These are phyloP conservation scores for Rosa rugosa DNA, from an alignment of 306 rosid genomes.

Conservation along the genomic window DNA sequence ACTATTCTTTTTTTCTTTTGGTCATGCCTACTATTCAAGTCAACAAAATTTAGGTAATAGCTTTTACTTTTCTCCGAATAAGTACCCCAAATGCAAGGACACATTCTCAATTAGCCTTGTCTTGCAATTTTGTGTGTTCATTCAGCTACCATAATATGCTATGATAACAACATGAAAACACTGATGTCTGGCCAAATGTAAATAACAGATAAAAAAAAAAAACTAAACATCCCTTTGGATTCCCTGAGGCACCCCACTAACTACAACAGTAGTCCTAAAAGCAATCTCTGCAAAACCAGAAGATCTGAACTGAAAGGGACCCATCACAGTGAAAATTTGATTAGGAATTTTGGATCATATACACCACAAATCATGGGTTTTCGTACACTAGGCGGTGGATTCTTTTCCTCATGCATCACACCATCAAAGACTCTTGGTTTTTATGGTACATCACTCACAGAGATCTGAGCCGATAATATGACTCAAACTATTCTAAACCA, in stretches of 20 bases:
- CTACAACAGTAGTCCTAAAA: conserved; percentile 21
- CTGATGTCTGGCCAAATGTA: not conserved
- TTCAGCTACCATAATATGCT: not conserved
- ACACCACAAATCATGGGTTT: conserved; percentile 29
- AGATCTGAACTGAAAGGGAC: conserved; percentile 17
- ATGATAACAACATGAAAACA: not conserved
- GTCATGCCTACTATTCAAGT: conserved; percentile 13
- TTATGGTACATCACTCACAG: not conserved
- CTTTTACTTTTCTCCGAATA: not conserved
- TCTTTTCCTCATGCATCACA: not conserved
- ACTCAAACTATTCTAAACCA: conserved; percentile 2
- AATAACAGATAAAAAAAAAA: not conserved
- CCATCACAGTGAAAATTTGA: conserved; percentile 40
- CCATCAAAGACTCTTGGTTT: not conserved
- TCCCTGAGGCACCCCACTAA: conserved; percentile 40
- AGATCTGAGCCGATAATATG: conserved; percentile 9
- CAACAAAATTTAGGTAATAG: not conserved
- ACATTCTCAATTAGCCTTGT: not conserved
- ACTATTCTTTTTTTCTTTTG: conserved; percentile 3
- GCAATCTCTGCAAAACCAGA: conserved; percentile 12
- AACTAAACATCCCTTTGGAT: conserved; percentile 39
- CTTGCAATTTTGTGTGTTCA: not conserved
- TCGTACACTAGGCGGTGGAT: conserved; percentile 15
- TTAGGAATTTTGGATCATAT: conserved; percentile 16
- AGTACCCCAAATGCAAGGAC: not conserved